phyloP scores from a whole-genome alignment of 75 land plant genomes.

The Sequoiadendron giganteum region DNA sequence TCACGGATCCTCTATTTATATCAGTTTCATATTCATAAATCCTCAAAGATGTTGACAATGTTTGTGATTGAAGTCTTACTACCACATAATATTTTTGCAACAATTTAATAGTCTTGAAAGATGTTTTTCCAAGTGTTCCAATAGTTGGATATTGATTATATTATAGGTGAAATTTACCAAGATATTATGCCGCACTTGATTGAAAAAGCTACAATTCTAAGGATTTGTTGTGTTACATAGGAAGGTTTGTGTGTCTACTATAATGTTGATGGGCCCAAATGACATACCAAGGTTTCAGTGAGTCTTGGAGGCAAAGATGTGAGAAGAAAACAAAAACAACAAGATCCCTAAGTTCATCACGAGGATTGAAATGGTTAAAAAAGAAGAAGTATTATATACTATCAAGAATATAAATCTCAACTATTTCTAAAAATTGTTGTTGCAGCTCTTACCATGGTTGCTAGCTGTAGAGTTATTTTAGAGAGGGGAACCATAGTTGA shows the following conservation, averaged over 20 bases:
- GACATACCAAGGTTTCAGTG: constrained; percentile 80
- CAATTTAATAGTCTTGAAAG: no score
- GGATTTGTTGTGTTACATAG: no score
- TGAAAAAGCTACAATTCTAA: no score
- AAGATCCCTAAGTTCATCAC: constrained; percentile 65
- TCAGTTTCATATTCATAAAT: no score
- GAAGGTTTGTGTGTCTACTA: constrained; percentile 99
- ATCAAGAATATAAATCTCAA: constrained; percentile 65
- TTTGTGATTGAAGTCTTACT: no score
- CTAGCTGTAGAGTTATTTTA: constrained; percentile 74
- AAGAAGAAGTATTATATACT: constrained; percentile 93
- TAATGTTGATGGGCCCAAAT: constrained; percentile 89
- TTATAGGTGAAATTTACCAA: no score
- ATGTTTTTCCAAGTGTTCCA: no score
- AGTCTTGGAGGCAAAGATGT: constrained; percentile 84
- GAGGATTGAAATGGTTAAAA: constrained; percentile 75
- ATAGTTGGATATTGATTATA: no score
- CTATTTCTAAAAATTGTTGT: constrained; percentile 86
- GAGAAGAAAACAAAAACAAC: constrained; percentile 68
- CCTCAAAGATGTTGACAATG: no score
- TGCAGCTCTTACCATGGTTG: constrained; percentile 95
- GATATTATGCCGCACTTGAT: no score
- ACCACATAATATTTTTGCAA: no score
- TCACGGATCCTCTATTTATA: no score
- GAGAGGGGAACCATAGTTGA: constrained; percentile 89